phyloP scores from a whole-genome alignment of 441 rosid genomes.

The Omphalea diandra region DNA sequence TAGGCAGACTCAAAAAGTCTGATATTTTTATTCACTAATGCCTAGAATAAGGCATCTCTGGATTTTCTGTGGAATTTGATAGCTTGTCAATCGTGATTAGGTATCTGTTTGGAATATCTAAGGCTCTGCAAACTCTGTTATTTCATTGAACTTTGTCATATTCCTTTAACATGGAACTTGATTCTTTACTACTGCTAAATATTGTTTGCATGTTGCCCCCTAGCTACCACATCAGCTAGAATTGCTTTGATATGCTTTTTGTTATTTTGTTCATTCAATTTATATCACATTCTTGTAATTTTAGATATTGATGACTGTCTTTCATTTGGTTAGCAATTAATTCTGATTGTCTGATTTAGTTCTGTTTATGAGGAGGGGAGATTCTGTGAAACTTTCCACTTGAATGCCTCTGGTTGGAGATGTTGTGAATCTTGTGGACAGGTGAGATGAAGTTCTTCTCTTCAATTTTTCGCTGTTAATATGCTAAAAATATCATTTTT shows the following conservation, averaged over 20 bases:
- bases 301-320: background rate
- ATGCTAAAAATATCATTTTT: constrained; percentile 3
- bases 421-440: constrained; percentile 86
- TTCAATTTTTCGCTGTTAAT: constrained; percentile 20
- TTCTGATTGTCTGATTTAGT: constrained; percentile 40
- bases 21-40: background rate
- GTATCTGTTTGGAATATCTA: background rate
- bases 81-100: background rate
- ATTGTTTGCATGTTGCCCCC: background rate
- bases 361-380: constrained; percentile 80
- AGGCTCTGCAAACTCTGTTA: background rate
- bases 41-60: background rate
- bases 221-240: background rate
- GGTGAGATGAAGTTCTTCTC: constrained; percentile 44
- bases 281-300: background rate
- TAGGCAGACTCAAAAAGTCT: background rate
- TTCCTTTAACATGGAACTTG: background rate
- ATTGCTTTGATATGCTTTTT: background rate
- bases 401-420: constrained; percentile 84
- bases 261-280: background rate
- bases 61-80: background rate
- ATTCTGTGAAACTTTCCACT: constrained; percentile 79
- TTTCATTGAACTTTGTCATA: background rate
- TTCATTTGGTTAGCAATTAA: constrained; percentile 9
- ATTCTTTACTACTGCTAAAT: background rate